Percentiles rank a stretch among this genome's conserved stretches.
Evolutionary conservation across 257 asterid genomes (phyloP).

Genomic region (Cruciata laevipes): DNA sequence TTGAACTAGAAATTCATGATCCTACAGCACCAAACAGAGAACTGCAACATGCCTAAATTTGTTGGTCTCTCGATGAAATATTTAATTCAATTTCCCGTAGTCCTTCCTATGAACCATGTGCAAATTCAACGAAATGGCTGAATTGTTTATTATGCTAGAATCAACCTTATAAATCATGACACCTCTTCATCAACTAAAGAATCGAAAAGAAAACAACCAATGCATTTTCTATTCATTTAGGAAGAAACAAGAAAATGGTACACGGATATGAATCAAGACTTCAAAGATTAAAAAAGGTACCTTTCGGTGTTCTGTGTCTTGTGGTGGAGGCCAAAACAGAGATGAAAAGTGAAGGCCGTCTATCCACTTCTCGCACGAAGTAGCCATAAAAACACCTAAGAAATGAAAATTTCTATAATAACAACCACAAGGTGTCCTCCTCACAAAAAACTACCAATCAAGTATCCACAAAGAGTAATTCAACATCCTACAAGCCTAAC

Average conservation of each 20-base stretch:
- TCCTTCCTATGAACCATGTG: background rate
- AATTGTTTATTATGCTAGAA: background rate
- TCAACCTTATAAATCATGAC: background rate
- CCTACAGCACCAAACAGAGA: background rate
- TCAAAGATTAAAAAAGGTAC: slow-evolving; percentile 23
- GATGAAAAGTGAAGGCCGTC: slow-evolving; percentile 88
- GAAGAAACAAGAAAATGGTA: background rate
- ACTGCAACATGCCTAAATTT: background rate
- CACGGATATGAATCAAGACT: background rate
- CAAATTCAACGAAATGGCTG: background rate
- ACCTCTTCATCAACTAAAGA: slow-evolving; percentile 2
- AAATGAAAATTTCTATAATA: slow-evolving; percentile 28
- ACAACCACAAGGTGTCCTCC: slow-evolving; percentile 29
- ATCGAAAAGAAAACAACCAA: background rate
- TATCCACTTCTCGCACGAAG: slow-evolving; percentile 78
- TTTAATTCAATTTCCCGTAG: background rate
- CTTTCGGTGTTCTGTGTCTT: slow-evolving; percentile 77
- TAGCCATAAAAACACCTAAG: slow-evolving; percentile 43
- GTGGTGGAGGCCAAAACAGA: slow-evolving; percentile 92
- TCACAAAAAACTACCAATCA: slow-evolving; percentile 41
- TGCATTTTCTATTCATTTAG: background rate
- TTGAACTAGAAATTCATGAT: background rate
- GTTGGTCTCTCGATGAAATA: background rate
- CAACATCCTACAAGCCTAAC: slow-evolving; percentile 40
- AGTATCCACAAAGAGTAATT: slow-evolving; percentile 48